phyloP scores from a whole-genome alignment of 2,329 filamentous ascomycete genomes.

The Didymella lethalis region DNA sequence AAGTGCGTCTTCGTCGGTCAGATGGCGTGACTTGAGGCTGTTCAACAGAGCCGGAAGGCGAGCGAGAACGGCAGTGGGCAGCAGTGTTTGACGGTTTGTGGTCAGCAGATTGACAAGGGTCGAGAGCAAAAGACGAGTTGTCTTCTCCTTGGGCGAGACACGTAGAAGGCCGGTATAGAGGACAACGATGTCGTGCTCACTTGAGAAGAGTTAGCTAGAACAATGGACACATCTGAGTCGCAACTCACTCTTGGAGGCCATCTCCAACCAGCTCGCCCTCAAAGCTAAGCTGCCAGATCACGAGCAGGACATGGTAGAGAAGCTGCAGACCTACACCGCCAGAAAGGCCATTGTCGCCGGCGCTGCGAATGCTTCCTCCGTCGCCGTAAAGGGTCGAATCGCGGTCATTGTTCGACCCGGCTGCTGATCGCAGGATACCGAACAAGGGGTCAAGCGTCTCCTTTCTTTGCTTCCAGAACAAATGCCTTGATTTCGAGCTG shows the following conservation, averaged over 20 bases:
- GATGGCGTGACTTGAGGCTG: slow-evolving; percentile 62
- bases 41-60: slow-evolving; percentile 72
- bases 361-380: slow-evolving; percentile 65
- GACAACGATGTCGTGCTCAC: slow-evolving; percentile 90
- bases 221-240: not conserved
- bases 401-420: slow-evolving; percentile 74
- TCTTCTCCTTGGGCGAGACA: slow-evolving; percentile 97
- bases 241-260: slow-evolving; percentile 81
- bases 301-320: slow-evolving; percentile 90
- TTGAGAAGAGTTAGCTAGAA: slow-evolving; percentile 50
- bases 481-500: slow-evolving; percentile 73
- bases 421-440: slow-evolving; percentile 78
- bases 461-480: slow-evolving; percentile 91
- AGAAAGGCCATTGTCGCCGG: slow-evolving; percentile 63
- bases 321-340: slow-evolving; percentile 91
- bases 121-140: slow-evolving; percentile 86
- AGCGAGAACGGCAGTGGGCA: slow-evolving; percentile 86
- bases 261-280: slow-evolving; percentile 75
- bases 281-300: slow-evolving; percentile 96
- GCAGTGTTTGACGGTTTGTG: slow-evolving; percentile 70
- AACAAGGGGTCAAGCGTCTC: slow-evolving; percentile 85
- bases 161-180: slow-evolving; percentile 92
- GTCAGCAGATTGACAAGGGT: slow-evolving; percentile 89
- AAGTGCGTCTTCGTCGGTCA: slow-evolving; percentile 61
- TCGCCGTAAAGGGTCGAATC: slow-evolving; percentile 66